These are phyloP conservation scores for Cenchrus americanus DNA, from an alignment of 176 grass and related monocot species.

Conservation along the genomic window DNA sequence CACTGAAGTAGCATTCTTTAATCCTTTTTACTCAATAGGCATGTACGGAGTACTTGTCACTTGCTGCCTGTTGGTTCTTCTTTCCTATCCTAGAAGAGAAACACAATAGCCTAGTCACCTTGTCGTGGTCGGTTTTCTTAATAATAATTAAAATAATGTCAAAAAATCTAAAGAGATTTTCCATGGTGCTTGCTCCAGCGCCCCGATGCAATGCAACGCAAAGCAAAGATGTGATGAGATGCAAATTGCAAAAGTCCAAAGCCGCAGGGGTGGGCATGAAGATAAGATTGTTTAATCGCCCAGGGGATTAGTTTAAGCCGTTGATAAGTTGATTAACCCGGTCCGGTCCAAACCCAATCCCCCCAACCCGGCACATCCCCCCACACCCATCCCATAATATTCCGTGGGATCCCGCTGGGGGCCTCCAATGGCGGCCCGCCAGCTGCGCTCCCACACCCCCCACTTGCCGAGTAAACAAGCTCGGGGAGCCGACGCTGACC, in stretches of 20 bases:
- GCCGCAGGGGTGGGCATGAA: not conserved
- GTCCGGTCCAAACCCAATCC: slow-evolving; percentile 6
- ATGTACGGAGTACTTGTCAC: not conserved
- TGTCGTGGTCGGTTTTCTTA: not conserved
- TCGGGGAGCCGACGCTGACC: slow-evolving; percentile 11
- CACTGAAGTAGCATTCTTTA: too few species aligned
- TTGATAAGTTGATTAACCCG: not conserved
- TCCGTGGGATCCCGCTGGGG: not conserved
- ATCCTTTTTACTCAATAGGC: too few species aligned
- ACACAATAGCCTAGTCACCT: not conserved
- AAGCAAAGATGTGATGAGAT: not conserved
- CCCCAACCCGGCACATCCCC: not conserved
- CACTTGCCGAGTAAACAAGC: slow-evolving; percentile 21
- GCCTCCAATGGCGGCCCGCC: slow-evolving; percentile 14
- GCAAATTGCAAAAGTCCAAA: slow-evolving; percentile 36
- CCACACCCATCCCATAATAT: slow-evolving; percentile 9
- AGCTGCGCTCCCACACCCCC: not conserved
- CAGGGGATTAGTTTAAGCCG: not conserved
- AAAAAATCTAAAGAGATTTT: not conserved
- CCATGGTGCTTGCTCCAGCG: not conserved
- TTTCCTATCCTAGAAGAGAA: not conserved
- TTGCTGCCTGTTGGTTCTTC: not conserved
- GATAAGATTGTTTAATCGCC: slow-evolving; percentile 33
- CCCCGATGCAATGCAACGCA: too few species aligned
- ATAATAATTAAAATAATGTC: too few species aligned